phyloP scores from a whole-genome alignment of 192 early-diverging fungal genomes.

The Umbelopsis isabellina region DNA sequence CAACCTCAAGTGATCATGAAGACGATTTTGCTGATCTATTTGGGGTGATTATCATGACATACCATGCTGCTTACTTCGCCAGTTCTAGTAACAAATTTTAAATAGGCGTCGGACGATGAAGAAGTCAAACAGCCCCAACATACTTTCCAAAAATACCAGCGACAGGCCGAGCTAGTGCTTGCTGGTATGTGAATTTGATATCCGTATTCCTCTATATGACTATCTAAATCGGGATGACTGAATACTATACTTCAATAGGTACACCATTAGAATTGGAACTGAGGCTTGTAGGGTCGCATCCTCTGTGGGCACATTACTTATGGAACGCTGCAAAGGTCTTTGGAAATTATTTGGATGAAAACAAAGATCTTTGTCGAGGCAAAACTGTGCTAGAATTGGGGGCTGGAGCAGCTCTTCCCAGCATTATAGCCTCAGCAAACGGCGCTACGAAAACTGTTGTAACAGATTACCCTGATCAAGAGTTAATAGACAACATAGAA shows the following conservation, averaged over 20 bases:
- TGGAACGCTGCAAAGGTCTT: slow-evolving; percentile 92
- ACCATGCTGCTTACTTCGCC: not conserved
- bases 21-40: slow-evolving; percentile 40
- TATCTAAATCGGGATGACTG: not conserved
- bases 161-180: slow-evolving; percentile 41
- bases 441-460: slow-evolving; percentile 71
- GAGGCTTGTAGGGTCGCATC: slow-evolving; percentile 72
- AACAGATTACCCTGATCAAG: slow-evolving; percentile 80
- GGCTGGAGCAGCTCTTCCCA: slow-evolving; percentile 82
- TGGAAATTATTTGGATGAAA: slow-evolving; percentile 76
- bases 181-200: slow-evolving; percentile 16
- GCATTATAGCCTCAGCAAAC: slow-evolving; percentile 70
- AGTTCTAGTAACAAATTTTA: not conserved
- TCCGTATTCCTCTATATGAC: not conserved
- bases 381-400: slow-evolving; percentile 84
- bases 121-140: slow-evolving; percentile 53
- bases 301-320: slow-evolving; percentile 86
- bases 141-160: slow-evolving; percentile 57
- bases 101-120: slow-evolving; percentile 27
- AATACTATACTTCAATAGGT: not conserved
- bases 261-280: slow-evolving; percentile 46
- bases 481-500: slow-evolving; percentile 77
- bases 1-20: slow-evolving; percentile 33
- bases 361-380: slow-evolving; percentile 56
- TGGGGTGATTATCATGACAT: slow-evolving; percentile 26